phyloP scores from a whole-genome alignment of 2,329 filamentous ascomycete genomes.

The Truncatella angustata region DNA sequence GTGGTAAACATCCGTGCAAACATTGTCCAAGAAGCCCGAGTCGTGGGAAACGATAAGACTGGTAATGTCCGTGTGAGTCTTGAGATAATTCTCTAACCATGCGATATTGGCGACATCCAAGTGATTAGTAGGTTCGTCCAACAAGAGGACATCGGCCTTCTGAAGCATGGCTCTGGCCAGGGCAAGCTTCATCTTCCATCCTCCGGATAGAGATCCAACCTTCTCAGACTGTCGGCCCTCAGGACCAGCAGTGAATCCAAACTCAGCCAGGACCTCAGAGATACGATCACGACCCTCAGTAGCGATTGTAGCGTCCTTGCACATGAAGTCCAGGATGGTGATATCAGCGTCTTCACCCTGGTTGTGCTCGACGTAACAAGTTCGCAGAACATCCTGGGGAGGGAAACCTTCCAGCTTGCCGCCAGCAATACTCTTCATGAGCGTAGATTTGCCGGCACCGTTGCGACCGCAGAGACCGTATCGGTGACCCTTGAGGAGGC shows the following conservation, averaged over 20 bases:
- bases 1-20: conserved; percentile 98
- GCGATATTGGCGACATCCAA: conserved; percentile 94
- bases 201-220: conserved; percentile 92
- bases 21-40: conserved; percentile 93
- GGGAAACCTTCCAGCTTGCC: conserved; percentile 98
- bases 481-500: conserved; percentile 91
- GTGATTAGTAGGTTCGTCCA: conserved; percentile 99
- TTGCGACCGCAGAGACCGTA: conserved; percentile 97
- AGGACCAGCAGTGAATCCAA: conserved; percentile 89
- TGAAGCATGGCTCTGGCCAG: conserved; percentile 95
- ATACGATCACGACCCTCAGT: conserved; percentile 79
- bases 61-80: conserved; percentile 93
- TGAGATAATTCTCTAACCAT: conserved; percentile 94
- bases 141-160: conserved; percentile 90
- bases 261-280: conserved; percentile 78
- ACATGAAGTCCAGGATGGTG: conserved; percentile 89
- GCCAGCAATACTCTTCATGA: conserved; percentile 94
- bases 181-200: conserved; percentile 99
- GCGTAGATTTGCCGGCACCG: conserved; percentile 96
- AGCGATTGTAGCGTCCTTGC: conserved; percentile 83
- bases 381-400: conserved; percentile 84
- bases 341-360: conserved; percentile 97
- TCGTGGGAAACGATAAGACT: conserved; percentile 98
- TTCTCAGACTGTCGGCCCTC: conserved; percentile 85
- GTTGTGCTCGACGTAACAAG: conserved; percentile 98